A percentile compares a stretch with the other conserved stretches of the same genome.
phyloP scores from a whole-genome alignment of 129 eudicot species.

The Arctium minus region DNA sequence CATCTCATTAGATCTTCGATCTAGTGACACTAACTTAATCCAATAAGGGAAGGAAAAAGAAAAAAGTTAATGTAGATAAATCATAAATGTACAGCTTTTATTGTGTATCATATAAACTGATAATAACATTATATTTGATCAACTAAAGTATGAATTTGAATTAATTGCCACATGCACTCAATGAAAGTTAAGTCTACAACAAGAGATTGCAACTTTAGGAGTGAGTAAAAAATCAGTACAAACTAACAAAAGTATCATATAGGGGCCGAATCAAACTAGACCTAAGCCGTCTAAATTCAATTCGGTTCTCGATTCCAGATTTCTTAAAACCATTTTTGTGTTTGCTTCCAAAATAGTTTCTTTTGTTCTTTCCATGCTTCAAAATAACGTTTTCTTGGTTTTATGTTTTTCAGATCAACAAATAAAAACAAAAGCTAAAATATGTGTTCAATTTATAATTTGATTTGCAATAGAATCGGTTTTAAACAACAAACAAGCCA shows the following conservation, averaged over 20 bases:
- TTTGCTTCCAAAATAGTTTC: not conserved
- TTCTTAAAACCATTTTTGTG: too few relatives aligned
- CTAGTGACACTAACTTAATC: not conserved
- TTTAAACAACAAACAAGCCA: too few relatives aligned
- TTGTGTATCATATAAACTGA: too few relatives aligned
- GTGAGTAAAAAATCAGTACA: not conserved
- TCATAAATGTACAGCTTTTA: too few relatives aligned
- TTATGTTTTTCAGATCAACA: not conserved
- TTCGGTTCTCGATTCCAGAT: not conserved
- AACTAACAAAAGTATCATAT: not conserved
- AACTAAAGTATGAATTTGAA: too few relatives aligned
- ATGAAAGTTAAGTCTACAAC: not conserved
- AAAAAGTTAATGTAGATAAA: too few relatives aligned
- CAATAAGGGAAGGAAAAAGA: too few relatives aligned
- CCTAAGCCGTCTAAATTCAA: too few relatives aligned
- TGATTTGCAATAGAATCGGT: too few relatives aligned
- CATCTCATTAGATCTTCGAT: not conserved
- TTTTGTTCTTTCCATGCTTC: too few relatives aligned
- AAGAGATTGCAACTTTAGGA: not conserved
- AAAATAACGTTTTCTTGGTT: not conserved
- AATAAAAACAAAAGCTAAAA: not conserved
- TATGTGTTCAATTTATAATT: not conserved
- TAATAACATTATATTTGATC: too few relatives aligned
- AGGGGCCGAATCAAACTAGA: not conserved
- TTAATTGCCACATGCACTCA: not conserved